These are phyloP conservation scores for Zea mays DNA, from an alignment of 176 grass and related monocot species.

Conservation along the genomic window Zm-B73-REFERENCE-NAM-5.0 NC_050103.1:101558001-101558500, in stretches of 20 bases:
- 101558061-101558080: slow-evolving; percentile 75
- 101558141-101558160: slow-evolving; percentile 73
- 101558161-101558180: slow-evolving; percentile 64
- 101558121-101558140: slow-evolving; percentile 78
- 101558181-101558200: slow-evolving; percentile 77
- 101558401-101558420: background rate
- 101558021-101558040: slow-evolving; percentile 80
- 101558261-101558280: background rate
- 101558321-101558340: background rate
- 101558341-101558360: background rate
- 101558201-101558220: slow-evolving; percentile 83
- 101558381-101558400: background rate
- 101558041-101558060: slow-evolving; percentile 61
- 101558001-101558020: slow-evolving; percentile 92
- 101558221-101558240: slow-evolving; percentile 66
- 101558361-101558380: background rate
- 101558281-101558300: background rate
- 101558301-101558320: background rate
- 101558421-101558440: background rate
- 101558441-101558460: background rate
- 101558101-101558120: slow-evolving; percentile 94
- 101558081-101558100: slow-evolving; percentile 85
- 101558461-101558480: background rate
- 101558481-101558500: background rate
- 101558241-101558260: background rate